A percentile compares a stretch with the other conserved stretches of the same genome.
Evolutionary conservation across 768 basidiomycete genomes (phyloP).

Genomic region (Cubamyces sp.): DNA sequence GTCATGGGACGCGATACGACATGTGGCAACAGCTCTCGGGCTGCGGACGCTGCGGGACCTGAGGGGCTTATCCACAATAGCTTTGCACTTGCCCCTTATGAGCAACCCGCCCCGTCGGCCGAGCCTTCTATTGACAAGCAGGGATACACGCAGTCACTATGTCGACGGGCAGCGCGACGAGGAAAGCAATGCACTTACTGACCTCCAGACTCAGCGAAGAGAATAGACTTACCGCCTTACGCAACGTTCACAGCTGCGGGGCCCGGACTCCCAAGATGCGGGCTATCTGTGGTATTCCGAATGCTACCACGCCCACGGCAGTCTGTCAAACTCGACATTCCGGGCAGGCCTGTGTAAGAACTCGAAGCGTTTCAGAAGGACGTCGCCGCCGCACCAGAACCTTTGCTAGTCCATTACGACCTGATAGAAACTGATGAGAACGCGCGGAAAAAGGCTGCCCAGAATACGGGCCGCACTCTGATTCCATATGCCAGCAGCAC

Average conservation of each 20-base stretch:
- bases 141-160: background rate
- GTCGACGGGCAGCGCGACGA: background rate
- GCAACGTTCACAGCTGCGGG: background rate
- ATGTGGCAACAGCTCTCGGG: constrained; percentile 12
- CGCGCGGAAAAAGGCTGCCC: background rate
- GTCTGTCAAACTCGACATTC: constrained; percentile 12
- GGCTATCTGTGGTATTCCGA: background rate
- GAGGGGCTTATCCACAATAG: constrained; percentile 14
- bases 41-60: constrained; percentile 17
- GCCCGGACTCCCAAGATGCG: background rate
- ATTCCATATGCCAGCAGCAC: background rate
- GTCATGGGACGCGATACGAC: constrained; percentile 21
- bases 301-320: constrained; percentile 11
- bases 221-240: constrained; percentile 1
- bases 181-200: background rate
- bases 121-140: background rate
- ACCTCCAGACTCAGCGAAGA: background rate
- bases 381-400: constrained; percentile 15
- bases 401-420: constrained; percentile 1
- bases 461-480: background rate
- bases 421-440: constrained; percentile 16
- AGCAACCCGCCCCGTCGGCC: constrained; percentile 6
- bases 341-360: constrained; percentile 14
- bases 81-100: constrained; percentile 13
- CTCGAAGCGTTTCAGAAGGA: constrained; percentile 17